These are phyloP conservation scores for Dactylellina leptospora DNA, from an alignment of 2,329 filamentous ascomycete species.

Conservation along the genomic window DNA sequence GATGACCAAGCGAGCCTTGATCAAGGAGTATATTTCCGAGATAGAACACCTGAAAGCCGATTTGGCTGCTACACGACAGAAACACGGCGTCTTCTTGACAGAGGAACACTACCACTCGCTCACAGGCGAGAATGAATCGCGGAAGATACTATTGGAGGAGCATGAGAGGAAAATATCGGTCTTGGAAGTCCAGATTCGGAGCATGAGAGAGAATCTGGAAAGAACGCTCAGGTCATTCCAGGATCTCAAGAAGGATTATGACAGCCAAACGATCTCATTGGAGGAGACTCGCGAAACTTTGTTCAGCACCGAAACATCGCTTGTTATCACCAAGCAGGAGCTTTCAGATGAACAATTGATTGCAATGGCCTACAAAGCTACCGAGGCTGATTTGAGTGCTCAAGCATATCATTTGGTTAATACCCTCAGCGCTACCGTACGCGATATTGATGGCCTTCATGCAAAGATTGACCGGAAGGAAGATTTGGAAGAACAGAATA, in stretches of 20 bases:
- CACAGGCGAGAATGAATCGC: slow-evolving; percentile 88
- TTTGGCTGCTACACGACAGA: slow-evolving; percentile 87
- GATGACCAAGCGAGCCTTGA: slow-evolving; percentile 89
- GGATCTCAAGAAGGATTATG: slow-evolving; percentile 86
- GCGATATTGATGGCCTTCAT: slow-evolving; percentile 81
- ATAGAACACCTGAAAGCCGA: slow-evolving; percentile 96
- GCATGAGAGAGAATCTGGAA: slow-evolving; percentile 93
- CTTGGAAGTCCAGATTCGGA: slow-evolving; percentile 86
- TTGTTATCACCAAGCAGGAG: slow-evolving; percentile 77
- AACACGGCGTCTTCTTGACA: slow-evolving; percentile 93
- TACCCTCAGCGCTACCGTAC: slow-evolving; percentile 79
- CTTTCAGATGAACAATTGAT: slow-evolving; percentile 81
- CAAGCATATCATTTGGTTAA: slow-evolving; percentile 80
- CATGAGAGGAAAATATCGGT: slow-evolving; percentile 91
- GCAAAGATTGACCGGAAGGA: slow-evolving; percentile 87
- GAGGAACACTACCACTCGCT: slow-evolving; percentile 90
- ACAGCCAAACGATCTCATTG: slow-evolving; percentile 74
- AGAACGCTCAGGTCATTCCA: slow-evolving; percentile 86
- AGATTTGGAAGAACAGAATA: slow-evolving; percentile 81
- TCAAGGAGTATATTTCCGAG: slow-evolving; percentile 88
- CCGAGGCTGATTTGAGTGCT: slow-evolving; percentile 77
- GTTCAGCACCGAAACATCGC: slow-evolving; percentile 75
- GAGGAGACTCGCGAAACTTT: slow-evolving; percentile 73
- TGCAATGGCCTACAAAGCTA: slow-evolving; percentile 83
- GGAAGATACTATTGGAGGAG: slow-evolving; percentile 89